Conservation (phyloP, 139 green algal species). For the Micromonas pusilla region DNA sequence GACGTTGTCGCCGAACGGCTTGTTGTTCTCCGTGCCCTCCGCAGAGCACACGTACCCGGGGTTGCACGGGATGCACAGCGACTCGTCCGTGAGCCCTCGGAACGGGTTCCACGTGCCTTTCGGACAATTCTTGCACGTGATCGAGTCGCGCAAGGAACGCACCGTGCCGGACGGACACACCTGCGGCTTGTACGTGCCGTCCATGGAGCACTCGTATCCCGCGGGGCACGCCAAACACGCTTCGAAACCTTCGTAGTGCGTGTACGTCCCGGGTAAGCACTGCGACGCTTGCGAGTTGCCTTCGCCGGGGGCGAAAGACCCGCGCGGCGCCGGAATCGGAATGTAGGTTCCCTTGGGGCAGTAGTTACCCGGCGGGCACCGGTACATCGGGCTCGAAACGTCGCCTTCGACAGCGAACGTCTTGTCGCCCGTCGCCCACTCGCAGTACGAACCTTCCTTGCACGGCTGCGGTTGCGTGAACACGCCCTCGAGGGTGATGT, state of each 20-base stretch:
- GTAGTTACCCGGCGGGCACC: conserved; percentile 21
- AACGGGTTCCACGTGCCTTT: conserved; percentile 7
- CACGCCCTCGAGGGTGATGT: conserved; percentile 10
- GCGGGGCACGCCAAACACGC: conserved; percentile 10
- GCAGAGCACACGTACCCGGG: conserved; percentile 15
- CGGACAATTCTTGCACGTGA: conserved; percentile 20
- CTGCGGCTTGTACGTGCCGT: conserved; percentile 23
- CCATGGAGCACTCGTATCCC: conserved; percentile 13
- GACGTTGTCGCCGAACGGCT: conserved; percentile 23
- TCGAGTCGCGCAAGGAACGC: conserved; percentile 16
- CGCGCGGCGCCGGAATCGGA: conserved; percentile 24
- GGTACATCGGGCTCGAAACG: conserved; percentile 14
- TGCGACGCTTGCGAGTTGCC: conserved; percentile 14
- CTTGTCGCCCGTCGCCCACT: conserved; percentile 19
- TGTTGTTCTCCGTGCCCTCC: conserved; percentile 28
- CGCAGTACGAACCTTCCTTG: conserved; percentile 31
- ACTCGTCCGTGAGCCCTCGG: conserved; percentile 7
- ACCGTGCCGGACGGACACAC: not conserved
- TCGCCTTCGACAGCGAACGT: conserved; percentile 3
- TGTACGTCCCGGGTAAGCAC: conserved; percentile 27
- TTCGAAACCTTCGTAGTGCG: conserved; percentile 25
- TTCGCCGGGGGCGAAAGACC: conserved; percentile 10
- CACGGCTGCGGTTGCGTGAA: conserved; percentile 26
- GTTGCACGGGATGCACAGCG: conserved; percentile 27
- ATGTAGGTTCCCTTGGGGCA: conserved; percentile 31